Conservation (phyloP, 139 green algal genomes). For the Mesotaenium endlicherianum region DNA sequence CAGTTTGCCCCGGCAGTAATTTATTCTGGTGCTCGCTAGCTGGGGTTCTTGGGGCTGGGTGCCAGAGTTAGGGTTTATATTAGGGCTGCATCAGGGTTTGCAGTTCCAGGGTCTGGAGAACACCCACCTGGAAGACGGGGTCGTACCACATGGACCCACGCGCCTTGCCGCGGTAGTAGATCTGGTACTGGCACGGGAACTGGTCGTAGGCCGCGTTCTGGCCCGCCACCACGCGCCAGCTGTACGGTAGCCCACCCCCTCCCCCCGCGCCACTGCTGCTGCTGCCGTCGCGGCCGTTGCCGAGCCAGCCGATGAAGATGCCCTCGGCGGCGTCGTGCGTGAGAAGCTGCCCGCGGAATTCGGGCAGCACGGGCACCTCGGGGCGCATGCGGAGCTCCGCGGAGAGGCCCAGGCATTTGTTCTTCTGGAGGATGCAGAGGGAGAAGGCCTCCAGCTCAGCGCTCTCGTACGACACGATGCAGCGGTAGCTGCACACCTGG, state of each 20-base stretch:
- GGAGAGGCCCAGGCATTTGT: conserved; percentile 86
- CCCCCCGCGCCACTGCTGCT: no score
- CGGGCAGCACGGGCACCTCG: conserved; percentile 71
- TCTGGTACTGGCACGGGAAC: conserved; percentile 82
- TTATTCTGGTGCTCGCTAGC: no score
- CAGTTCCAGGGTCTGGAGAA: background rate
- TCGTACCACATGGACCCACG: conserved; percentile 74
- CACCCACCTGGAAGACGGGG: conserved; percentile 54
- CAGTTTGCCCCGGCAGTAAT: no score
- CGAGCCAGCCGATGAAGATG: conserved; percentile 56
- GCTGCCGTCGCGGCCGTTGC: no score
- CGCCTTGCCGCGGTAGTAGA: conserved; percentile 80
- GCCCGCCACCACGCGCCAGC: conserved; percentile 66
- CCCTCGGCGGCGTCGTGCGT: conserved; percentile 79
- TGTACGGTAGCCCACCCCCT: conserved; percentile 55
- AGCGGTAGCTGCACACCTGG: conserved; percentile 84
- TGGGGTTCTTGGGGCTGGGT: no score
- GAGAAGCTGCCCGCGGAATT: conserved; percentile 72
- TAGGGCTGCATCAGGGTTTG: background rate
- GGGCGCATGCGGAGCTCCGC: conserved; percentile 40
- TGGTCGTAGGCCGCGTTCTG: conserved; percentile 78
- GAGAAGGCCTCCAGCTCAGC: conserved; percentile 79
- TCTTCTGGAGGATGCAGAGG: conserved; percentile 91
- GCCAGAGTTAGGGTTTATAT: no score
- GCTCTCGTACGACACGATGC: conserved; percentile 90